Base-by-base conservation (phyloP, 257 asterid genomes). In the Cinchona pubescens region DNA sequence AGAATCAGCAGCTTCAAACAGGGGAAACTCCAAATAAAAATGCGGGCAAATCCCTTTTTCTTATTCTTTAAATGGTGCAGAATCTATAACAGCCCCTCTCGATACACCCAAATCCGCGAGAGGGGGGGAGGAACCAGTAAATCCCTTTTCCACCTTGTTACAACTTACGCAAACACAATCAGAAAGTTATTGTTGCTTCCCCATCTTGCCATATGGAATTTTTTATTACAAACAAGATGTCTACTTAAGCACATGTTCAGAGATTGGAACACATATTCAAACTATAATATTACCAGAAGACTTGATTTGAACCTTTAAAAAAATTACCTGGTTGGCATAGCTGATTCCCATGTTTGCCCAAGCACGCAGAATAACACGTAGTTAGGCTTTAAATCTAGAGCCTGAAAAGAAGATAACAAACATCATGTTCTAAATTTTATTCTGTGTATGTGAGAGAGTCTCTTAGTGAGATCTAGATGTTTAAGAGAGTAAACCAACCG, bases 301-400 rank as follows among this genome's bases (percentile, higher is more conserved):
- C n/a, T 65, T n/a, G 37, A 61, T 23, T 61, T 60, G 72, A 27
- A 59, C 46, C n/a, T n/a, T n/a, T n/a, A n/a, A n/a, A n/a, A n/a
- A n/a, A n/a, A 30, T 21, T 86, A 95, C 99, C 98, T 95, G 99
- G 85, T 95, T 95, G 72, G 98, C 99, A 53, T 95, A 95, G 86
- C 99, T 92, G 87, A 95, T 95, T 37, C 99, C 99, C 97, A 95
- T 92, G 84, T 95, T 95, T 55, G 99, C 99, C 99, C 99, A 95
- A 43, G 99, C 99, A 62, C 98, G 98, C 63, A n/a, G n/a, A n/a
- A n/a, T n/a, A n/a, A n/a, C n/a, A 92, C 99, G 67, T 95, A 95
- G 79, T 92, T 95, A 29, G 97, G 99, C 86, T 95, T 95, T 63
- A 95, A 81, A 90, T 95, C 98, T 60, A 95, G 87, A 61, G 99